A percentile compares a stretch with the other conserved stretches of the same genome.
phyloP scores from a whole-genome alignment of 495 filamentous ascomycete genomes.

The Aspergillus asperescens region DNA sequence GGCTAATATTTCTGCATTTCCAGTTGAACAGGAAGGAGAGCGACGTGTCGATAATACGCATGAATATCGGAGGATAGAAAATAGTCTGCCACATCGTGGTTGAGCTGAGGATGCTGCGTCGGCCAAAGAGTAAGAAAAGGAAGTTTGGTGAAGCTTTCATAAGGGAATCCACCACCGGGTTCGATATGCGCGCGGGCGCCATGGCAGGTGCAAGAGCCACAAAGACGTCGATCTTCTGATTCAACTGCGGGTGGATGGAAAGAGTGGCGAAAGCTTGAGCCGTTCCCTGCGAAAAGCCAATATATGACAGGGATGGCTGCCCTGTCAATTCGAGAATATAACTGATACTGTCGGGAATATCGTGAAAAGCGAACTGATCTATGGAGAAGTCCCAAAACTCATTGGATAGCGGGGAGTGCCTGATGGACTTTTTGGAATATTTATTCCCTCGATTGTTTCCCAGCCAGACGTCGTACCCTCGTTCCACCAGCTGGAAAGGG shows the following conservation, averaged over 20 bases:
- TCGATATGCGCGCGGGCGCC: slow-evolving; percentile 86
- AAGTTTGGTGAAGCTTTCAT: slow-evolving; percentile 92
- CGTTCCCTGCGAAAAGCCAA: slow-evolving; percentile 95
- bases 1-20: slow-evolving; percentile 77
- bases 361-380: slow-evolving; percentile 95
- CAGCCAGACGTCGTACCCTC: slow-evolving; percentile 95
- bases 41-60: slow-evolving; percentile 78
- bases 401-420: slow-evolving; percentile 63
- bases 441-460: slow-evolving; percentile 98
- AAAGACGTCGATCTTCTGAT: slow-evolving; percentile 91
- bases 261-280: slow-evolving; percentile 94
- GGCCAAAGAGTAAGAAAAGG: slow-evolving; percentile 90
- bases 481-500: slow-evolving; percentile 85
- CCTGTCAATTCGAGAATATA: slow-evolving; percentile 83
- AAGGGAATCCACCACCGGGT: slow-evolving; percentile 82
- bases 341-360: slow-evolving; percentile 89
- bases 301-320: slow-evolving; percentile 84
- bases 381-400: slow-evolving; percentile 97
- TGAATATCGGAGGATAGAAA: slow-evolving; percentile 90
- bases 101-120: slow-evolving; percentile 84
- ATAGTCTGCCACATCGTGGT: slow-evolving; percentile 97
- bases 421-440: slow-evolving; percentile 89
- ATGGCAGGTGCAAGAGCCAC: slow-evolving; percentile 97
- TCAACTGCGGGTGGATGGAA: slow-evolving; percentile 88
- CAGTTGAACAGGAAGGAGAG: slow-evolving; percentile 84